phyloP scores from a whole-genome alignment of 2,329 filamentous ascomycete species.

The Magnaporthiopsis incrustans region DNA sequence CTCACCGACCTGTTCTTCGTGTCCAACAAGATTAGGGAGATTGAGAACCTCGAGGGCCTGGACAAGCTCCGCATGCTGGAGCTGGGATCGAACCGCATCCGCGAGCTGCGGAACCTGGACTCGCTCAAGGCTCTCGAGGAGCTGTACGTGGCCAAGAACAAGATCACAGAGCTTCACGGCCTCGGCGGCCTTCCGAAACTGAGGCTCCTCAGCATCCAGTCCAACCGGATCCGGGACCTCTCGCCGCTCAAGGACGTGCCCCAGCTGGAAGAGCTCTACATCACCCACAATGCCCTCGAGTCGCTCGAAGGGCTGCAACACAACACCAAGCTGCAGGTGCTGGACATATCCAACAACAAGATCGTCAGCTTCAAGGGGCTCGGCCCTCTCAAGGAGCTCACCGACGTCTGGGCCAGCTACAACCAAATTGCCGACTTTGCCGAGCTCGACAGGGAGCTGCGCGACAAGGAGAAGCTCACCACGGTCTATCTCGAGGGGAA shows the following conservation, averaged over 20 bases:
- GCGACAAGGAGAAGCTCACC: constrained; percentile 68
- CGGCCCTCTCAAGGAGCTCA: constrained; percentile 58
- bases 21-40: constrained; percentile 84
- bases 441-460: constrained; percentile 70
- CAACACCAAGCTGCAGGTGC: constrained; percentile 60
- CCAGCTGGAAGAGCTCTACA: constrained; percentile 84
- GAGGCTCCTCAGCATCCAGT: constrained; percentile 86
- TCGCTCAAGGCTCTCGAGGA: constrained; percentile 71
- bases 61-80: constrained; percentile 74
- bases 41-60: constrained; percentile 75
- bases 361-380: constrained; percentile 69
- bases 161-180: constrained; percentile 76
- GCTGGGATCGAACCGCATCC: constrained; percentile 84
- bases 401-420: constrained; percentile 92
- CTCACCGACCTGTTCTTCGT: constrained; percentile 85
- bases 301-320: constrained; percentile 65
- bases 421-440: constrained; percentile 73
- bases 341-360: constrained; percentile 88
- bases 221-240: constrained; percentile 79
- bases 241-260: constrained; percentile 65
- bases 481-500: constrained; percentile 98
- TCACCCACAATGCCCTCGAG: constrained; percentile 87
- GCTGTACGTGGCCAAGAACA: constrained; percentile 94
- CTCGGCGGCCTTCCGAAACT: constrained; percentile 70
- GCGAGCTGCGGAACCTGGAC: constrained; percentile 80